Percentiles rank a stretch among this genome's conserved stretches.
Conservation (phyloP, 306 rosid species). For the Coriaria nepalensis region DNA sequence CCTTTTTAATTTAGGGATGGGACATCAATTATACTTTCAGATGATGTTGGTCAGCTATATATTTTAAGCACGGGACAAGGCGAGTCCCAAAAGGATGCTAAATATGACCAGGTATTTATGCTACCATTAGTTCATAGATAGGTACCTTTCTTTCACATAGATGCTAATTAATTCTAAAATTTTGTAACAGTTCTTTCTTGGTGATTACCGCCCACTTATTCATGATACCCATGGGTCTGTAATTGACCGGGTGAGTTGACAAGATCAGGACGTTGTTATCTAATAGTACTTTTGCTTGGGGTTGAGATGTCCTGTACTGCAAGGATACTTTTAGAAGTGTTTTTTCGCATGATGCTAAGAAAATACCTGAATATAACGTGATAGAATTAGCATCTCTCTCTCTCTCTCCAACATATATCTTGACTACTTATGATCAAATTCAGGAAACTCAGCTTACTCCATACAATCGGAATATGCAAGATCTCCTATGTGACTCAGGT, state of each 20-base stretch:
- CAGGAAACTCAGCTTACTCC: constrained; percentile 92
- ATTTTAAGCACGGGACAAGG: constrained; percentile 89
- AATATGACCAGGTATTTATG: constrained; percentile 77
- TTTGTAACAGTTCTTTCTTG: constrained; percentile 78
- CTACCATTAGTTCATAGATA: neutral
- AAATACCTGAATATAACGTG: too few relatives aligned
- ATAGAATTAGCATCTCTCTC: neutral
- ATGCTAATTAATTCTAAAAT: constrained; percentile 14
- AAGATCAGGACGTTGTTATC: neutral
- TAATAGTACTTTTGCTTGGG: too few relatives aligned
- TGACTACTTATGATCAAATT: constrained; percentile 20
- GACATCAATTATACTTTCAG: constrained; percentile 90
- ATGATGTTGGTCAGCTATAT: constrained; percentile 93
- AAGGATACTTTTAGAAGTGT: too few relatives aligned
- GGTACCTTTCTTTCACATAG: constrained; percentile 7
- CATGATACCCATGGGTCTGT: constrained; percentile 81
- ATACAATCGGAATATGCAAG: constrained; percentile 83
- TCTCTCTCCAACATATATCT: neutral
- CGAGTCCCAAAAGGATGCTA: constrained; percentile 87
- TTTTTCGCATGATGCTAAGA: too few relatives aligned
- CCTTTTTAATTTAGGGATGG: constrained; percentile 59
- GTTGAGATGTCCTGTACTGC: too few relatives aligned
- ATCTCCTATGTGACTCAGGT: constrained; percentile 97
- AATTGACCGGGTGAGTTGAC: constrained; percentile 74
- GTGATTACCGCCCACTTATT: constrained; percentile 93